Conservation (phyloP, 2,329 filamentous ascomycete species). For the Macroventuria anomochaeta region DNA sequence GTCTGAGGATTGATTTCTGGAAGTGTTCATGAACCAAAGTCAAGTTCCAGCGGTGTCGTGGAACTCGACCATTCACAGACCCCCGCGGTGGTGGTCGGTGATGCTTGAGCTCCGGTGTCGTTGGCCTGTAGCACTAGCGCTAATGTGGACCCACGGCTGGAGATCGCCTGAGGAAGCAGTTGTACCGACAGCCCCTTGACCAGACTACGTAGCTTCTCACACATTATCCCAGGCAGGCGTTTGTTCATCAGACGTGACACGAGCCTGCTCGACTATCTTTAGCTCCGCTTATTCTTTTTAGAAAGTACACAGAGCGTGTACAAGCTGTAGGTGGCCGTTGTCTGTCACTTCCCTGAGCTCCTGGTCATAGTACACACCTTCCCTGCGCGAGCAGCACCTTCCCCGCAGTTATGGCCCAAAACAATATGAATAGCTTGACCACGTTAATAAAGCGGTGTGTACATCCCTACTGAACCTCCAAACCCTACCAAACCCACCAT, state of each 20-base stretch:
- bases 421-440: conserved; percentile 93
- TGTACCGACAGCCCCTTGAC: conserved; percentile 5
- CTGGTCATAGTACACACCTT: conserved; percentile 25
- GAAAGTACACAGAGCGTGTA: conserved; percentile 5
- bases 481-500: conserved; percentile 17
- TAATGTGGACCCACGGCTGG: conserved; percentile 1
- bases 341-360: conserved; percentile 35
- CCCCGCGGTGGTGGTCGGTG: conserved; percentile 13
- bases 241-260: conserved; percentile 1
- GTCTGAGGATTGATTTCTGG: neutral
- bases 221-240: neutral
- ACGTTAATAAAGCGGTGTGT: conserved; percentile 97
- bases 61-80: neutral
- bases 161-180: conserved; percentile 3
- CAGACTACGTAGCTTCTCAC: neutral
- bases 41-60: conserved; percentile 1
- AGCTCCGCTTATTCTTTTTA: neutral
- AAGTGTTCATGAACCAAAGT: neutral
- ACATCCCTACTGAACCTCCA: conserved; percentile 10
- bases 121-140: conserved; percentile 15
- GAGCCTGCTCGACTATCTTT: neutral
- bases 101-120: conserved; percentile 2
- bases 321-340: conserved; percentile 35
- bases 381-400: conserved; percentile 38
- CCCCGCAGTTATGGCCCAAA: conserved; percentile 67